phyloP scores from a whole-genome alignment of 176 grass and related monocot genomes.

The Metroxylon sagu region DNA sequence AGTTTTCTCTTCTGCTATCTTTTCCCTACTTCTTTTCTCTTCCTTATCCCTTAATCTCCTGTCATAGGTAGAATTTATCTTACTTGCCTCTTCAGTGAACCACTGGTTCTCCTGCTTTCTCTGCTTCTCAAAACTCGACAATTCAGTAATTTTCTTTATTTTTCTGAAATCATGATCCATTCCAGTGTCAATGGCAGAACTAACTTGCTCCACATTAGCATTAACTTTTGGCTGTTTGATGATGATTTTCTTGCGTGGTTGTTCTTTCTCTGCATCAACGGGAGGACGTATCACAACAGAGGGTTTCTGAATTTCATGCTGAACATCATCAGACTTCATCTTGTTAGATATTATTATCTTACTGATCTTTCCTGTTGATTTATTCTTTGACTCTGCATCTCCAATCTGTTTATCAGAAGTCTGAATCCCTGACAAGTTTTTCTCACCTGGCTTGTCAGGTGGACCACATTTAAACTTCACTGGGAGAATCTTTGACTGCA shows the following conservation, averaged over 20 bases:
- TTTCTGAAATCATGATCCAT: conserved; percentile 49
- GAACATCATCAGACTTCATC: conserved; percentile 53
- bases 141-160: conserved; percentile 68
- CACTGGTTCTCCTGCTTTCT: conserved; percentile 38
- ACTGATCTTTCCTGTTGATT: conserved; percentile 59
- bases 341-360: conserved; percentile 90
- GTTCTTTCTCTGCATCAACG: conserved; percentile 54
- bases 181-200: conserved; percentile 25
- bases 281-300: conserved; percentile 72
- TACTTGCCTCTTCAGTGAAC: conserved; percentile 40
- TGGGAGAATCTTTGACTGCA: conserved; percentile 46
- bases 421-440: conserved; percentile 42
- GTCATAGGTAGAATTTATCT: conserved; percentile 34
- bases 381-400: conserved; percentile 36
- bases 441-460: conserved; percentile 65
- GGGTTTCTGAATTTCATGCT: conserved; percentile 53
- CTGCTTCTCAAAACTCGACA: conserved; percentile 54
- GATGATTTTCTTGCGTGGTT: conserved; percentile 72
- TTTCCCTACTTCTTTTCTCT: conserved; percentile 40
- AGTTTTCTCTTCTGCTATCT: conserved; percentile 26
- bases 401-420: conserved; percentile 48
- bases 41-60: conserved; percentile 29
- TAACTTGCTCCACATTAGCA: conserved; percentile 19
- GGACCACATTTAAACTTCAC: conserved; percentile 88
- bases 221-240: conserved; percentile 78